A percentile compares a stretch with the other conserved stretches of the same genome.
phyloP scores from a whole-genome alignment of 371 early-diverging fungal species.

The Haplosporangium sp. region DNA sequence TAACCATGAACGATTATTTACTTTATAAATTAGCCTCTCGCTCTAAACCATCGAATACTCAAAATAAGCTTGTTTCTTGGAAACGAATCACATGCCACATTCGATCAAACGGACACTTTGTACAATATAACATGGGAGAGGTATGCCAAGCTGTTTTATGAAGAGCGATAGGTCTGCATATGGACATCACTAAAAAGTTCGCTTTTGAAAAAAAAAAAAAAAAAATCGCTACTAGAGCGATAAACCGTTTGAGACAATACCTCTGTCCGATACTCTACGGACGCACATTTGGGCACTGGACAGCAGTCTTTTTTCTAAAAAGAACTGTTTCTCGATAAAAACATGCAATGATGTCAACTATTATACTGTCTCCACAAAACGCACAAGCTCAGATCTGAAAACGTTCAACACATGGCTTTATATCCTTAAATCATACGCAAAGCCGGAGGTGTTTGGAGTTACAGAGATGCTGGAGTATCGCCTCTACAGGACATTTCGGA shows the following conservation, averaged over 20 bases:
- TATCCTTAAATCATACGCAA: constrained; percentile 60
- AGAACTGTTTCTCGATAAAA: constrained; percentile 67
- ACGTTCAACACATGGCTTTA: constrained; percentile 66
- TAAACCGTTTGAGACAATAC: constrained; percentile 54
- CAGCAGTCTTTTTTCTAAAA: constrained; percentile 64
- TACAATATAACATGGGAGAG: constrained; percentile 44
- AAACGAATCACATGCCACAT: constrained; percentile 46
- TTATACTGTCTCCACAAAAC: constrained; percentile 55
- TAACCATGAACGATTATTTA: neutral
- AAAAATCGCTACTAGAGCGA: constrained; percentile 19
- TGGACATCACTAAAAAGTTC: too few species aligned
- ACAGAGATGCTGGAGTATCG: constrained; percentile 56
- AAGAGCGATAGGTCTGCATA: too few species aligned
- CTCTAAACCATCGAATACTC: constrained; percentile 30
- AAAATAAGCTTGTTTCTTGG: constrained; percentile 37
- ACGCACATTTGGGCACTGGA: constrained; percentile 61
- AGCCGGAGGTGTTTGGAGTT: constrained; percentile 48
- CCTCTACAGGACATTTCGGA: constrained; percentile 62
- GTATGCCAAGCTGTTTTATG: constrained; percentile 15
- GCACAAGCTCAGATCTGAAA: constrained; percentile 59
- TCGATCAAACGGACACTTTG: constrained; percentile 45
- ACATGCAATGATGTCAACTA: constrained; percentile 61
- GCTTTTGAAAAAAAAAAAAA: too few species aligned
- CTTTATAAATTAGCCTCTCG: constrained; percentile 17
- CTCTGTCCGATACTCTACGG: constrained; percentile 47